These are phyloP conservation scores for Multifurca ochricompacta DNA, from an alignment of 768 basidiomycete species.

Conservation along the genomic window DNA sequence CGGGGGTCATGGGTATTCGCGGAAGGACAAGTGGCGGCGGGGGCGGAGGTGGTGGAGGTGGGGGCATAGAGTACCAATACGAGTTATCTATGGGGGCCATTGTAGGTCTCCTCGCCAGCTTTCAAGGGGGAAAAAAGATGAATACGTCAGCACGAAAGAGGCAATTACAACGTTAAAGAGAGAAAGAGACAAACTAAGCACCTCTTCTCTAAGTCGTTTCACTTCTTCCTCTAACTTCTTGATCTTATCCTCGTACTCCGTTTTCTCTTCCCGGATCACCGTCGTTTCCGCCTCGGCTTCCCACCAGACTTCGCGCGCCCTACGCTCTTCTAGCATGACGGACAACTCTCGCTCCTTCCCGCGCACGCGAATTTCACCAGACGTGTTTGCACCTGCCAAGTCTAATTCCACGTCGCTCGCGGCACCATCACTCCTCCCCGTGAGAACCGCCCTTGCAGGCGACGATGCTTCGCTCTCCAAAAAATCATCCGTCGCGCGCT, in stretches of 20 bases:
- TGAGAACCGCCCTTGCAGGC: background rate
- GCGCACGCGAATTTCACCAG: constrained; percentile 40
- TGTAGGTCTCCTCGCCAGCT: constrained; percentile 10
- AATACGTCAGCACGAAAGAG: background rate
- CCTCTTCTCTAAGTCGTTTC: constrained; percentile 49
- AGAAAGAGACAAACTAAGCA: constrained; percentile 17
- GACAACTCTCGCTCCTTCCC: constrained; percentile 59
- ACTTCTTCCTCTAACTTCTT: constrained; percentile 61
- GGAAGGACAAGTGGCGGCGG: constrained; percentile 16
- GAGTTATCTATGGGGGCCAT: background rate
- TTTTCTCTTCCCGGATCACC: constrained; percentile 36
- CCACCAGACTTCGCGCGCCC: constrained; percentile 35
- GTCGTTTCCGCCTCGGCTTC: constrained; percentile 33
- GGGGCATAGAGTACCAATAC: constrained; percentile 10
- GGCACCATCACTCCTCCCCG: background rate
- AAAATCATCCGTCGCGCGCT: constrained; percentile 9
- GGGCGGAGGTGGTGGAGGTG: constrained; percentile 21
- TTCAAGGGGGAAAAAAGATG: background rate
- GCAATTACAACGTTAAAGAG: background rate
- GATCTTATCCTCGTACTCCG: constrained; percentile 56
- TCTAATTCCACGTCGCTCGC: background rate
- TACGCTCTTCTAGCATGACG: constrained; percentile 46
- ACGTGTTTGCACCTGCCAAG: constrained; percentile 30
- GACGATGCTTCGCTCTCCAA: background rate
- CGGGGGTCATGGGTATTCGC: constrained; percentile 22